phyloP scores from a whole-genome alignment of 23 red algal species.

The Chondrus crispus region DNA sequence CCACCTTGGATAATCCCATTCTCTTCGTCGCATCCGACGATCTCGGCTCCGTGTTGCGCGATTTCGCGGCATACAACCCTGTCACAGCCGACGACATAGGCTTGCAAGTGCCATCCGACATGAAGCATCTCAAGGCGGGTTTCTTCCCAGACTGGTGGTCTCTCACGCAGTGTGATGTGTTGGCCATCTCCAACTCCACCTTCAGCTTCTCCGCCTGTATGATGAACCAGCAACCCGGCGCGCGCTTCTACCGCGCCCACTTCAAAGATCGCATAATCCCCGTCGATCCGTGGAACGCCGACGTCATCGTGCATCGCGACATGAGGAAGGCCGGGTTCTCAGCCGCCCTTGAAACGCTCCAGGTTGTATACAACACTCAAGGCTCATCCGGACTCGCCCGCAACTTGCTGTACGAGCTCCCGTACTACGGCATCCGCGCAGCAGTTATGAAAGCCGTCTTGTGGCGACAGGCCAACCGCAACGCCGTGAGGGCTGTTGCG shows the following conservation, averaged over 20 bases:
- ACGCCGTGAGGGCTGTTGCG: constrained; percentile 22
- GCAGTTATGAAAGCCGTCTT: constrained; percentile 92
- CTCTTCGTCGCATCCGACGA: constrained; percentile 95
- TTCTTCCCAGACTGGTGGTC: constrained; percentile 99
- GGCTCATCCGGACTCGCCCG: constrained; percentile 67
- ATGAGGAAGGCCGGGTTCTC: constrained; percentile 41
- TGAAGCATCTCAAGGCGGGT: constrained; percentile 69
- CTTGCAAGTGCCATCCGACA: constrained; percentile 63
- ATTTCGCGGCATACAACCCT: constrained; percentile 91
- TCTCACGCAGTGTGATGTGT: constrained; percentile 93
- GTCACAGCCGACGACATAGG: constrained; percentile 68
- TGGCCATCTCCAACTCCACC: constrained; percentile 96
- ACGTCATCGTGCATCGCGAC: constrained; percentile 86
- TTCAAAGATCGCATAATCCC: constrained; percentile 77
- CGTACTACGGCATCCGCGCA: constrained; percentile 82
- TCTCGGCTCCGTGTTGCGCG: constrained; percentile 72
- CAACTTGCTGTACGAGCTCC: constrained; percentile 92
- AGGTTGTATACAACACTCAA: constrained; percentile 92
- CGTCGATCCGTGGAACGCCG: constrained; percentile 92
- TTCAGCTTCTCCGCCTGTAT: constrained; percentile 97
- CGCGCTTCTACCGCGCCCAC: constrained; percentile 94
- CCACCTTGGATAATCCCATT: constrained; percentile 94
- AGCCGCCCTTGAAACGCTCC: constrained; percentile 63
- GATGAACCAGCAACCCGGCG: constrained; percentile 66
- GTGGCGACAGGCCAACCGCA: constrained; percentile 20